A percentile compares a stretch with the other conserved stretches of the same genome.
Evolutionary conservation across 73 alveolate genomes (phyloP).

Genomic region (Paramecium primaurelia): DNA sequence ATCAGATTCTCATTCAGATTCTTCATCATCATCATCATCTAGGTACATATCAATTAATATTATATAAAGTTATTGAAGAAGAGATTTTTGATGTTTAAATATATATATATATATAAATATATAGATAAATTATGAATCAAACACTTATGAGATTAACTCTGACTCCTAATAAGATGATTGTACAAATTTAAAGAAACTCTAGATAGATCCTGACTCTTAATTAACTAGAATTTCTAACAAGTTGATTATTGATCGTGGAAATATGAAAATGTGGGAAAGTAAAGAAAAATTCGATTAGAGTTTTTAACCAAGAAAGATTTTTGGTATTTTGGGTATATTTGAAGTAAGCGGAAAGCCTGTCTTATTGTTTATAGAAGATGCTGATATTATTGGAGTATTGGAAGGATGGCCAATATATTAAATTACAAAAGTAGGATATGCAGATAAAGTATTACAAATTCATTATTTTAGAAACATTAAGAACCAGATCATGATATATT

Average conservation of each 20-base stretch:
- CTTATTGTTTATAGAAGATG: neutral
- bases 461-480: neutral
- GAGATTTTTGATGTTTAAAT: neutral
- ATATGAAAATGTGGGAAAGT: neutral
- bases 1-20: neutral
- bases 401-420: constrained; percentile 15
- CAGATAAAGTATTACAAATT: neutral
- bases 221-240: neutral
- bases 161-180: neutral
- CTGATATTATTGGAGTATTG: neutral
- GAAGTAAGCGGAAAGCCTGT: neutral
- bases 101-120: neutral
- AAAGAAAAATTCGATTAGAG: neutral
- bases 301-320: neutral
- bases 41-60: neutral
- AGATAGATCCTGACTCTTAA: neutral
- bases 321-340: neutral
- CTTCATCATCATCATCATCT: constrained; percentile 17
- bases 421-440: neutral
- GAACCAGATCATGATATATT: neutral
- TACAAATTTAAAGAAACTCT: neutral
- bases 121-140: neutral
- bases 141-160: neutral
- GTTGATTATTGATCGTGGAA: neutral
- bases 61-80: neutral